Percentiles rank a stretch among this genome's conserved stretches.
Evolutionary conservation across 1,284 basidiomycete genomes (phyloP).

Genomic region (Melanopsichium pennsylvanicum): DNA sequence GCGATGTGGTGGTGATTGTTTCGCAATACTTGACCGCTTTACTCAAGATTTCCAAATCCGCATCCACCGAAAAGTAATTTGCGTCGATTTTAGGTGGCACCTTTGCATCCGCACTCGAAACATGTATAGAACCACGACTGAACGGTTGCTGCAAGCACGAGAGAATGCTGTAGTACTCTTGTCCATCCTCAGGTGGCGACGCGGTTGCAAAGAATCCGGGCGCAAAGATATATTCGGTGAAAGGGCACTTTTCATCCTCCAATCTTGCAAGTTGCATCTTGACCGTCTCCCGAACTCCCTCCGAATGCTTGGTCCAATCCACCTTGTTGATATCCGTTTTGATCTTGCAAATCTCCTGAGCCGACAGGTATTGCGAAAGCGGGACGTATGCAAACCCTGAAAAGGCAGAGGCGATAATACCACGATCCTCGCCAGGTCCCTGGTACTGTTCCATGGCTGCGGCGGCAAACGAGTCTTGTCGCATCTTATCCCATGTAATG

Average conservation of each 20-base stretch:
- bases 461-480: slow-evolving; percentile 50
- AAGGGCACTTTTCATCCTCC: slow-evolving; percentile 45
- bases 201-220: slow-evolving; percentile 51
- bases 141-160: slow-evolving; percentile 51
- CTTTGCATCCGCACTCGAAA: slow-evolving; percentile 22
- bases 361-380: slow-evolving; percentile 41
- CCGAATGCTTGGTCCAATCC: slow-evolving; percentile 39
- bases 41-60: slow-evolving; percentile 52
- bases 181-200: slow-evolving; percentile 37
- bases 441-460: slow-evolving; percentile 51
- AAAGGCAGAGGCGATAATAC: slow-evolving; percentile 51
- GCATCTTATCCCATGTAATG: slow-evolving; percentile 56
- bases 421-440: slow-evolving; percentile 38
- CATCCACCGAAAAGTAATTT: slow-evolving; percentile 47
- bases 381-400: slow-evolving; percentile 52
- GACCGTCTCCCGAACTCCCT: slow-evolving; percentile 44
- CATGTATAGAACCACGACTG: slow-evolving; percentile 51
- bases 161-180: slow-evolving; percentile 53
- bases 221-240: slow-evolving; percentile 56
- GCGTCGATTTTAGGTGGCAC: slow-evolving; percentile 45
- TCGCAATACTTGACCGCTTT: slow-evolving; percentile 51
- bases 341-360: slow-evolving; percentile 39
- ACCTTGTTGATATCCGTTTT: slow-evolving; percentile 26
- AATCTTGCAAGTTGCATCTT: slow-evolving; percentile 40
- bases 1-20: slow-evolving; percentile 21